phyloP scores from a whole-genome alignment of 1,284 basidiomycete species.

The Malassezia psittaci region DNA sequence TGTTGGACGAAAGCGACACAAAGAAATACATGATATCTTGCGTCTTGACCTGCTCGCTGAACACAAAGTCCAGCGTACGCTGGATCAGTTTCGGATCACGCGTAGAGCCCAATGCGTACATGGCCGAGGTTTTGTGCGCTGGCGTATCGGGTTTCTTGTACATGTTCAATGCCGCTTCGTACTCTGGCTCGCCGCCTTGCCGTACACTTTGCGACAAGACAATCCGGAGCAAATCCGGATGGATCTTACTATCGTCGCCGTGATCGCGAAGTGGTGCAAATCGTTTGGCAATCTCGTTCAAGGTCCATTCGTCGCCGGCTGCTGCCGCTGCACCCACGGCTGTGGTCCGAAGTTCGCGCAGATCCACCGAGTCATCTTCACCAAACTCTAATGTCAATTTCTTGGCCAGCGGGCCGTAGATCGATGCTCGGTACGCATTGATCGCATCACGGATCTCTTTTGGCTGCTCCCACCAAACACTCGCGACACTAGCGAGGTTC shows the following conservation, averaged over 20 bases:
- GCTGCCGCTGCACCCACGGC: constrained; percentile 61
- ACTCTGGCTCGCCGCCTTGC: constrained; percentile 66
- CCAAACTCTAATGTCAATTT: constrained; percentile 68
- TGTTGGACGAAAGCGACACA: constrained; percentile 31
- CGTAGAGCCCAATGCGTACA: constrained; percentile 37
- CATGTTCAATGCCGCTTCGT: constrained; percentile 53
- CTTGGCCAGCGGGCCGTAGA: constrained; percentile 69
- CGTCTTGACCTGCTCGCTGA: constrained; percentile 40
- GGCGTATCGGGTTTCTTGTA: constrained; percentile 56
- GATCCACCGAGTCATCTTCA: constrained; percentile 61
- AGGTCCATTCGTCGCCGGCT: constrained; percentile 23
- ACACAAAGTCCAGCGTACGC: constrained; percentile 30
- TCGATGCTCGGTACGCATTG: constrained; percentile 45
- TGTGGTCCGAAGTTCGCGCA: constrained; percentile 63
- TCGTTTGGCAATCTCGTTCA: constrained; percentile 58
- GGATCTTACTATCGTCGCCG: constrained; percentile 67
- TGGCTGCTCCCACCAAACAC: constrained; percentile 75
- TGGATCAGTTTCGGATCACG: constrained; percentile 29
- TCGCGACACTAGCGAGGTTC: constrained; percentile 29
- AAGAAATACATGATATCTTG: constrained; percentile 45
- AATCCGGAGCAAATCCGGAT: constrained; percentile 47
- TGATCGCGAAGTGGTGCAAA: constrained; percentile 65
- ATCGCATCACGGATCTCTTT: constrained; percentile 51
- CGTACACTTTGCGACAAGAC: constrained; percentile 52
- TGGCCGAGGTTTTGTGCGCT: constrained; percentile 43